phyloP scores from a whole-genome alignment of 2,329 filamentous ascomycete species.

The Atkinsonella hypoxylon region DNA sequence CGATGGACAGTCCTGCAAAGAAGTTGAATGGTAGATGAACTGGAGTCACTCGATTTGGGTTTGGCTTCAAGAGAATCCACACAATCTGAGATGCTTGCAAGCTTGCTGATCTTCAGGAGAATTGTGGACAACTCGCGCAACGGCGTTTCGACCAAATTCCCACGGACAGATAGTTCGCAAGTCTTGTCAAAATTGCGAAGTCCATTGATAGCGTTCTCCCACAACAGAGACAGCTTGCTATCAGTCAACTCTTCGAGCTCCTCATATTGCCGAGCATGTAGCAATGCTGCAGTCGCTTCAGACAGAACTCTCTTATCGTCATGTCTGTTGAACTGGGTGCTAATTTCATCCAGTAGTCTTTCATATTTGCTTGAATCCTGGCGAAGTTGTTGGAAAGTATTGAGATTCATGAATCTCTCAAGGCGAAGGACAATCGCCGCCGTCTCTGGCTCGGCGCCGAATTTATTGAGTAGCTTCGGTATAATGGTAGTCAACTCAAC shows the following conservation, averaged over 20 bases:
- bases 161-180: slow-evolving; percentile 59
- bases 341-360: slow-evolving; percentile 77
- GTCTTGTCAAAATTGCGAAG: slow-evolving; percentile 60
- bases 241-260: slow-evolving; percentile 81
- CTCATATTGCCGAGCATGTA: slow-evolving; percentile 77
- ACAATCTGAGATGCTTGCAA: slow-evolving; percentile 70
- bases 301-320: slow-evolving; percentile 73
- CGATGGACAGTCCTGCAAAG: slow-evolving; percentile 63
- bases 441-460: slow-evolving; percentile 77
- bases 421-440: slow-evolving; percentile 76
- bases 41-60: slow-evolving; percentile 34
- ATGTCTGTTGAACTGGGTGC: slow-evolving; percentile 88
- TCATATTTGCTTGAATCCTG: slow-evolving; percentile 75
- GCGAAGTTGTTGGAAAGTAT: slow-evolving; percentile 77
- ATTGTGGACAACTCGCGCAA: slow-evolving; percentile 63
- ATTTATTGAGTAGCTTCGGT: slow-evolving; percentile 81
- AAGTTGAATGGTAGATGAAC: slow-evolving; percentile 49
- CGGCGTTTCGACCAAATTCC: slow-evolving; percentile 51
- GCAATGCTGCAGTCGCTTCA: slow-evolving; percentile 69
- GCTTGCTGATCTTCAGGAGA: slow-evolving; percentile 66
- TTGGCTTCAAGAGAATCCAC: slow-evolving; percentile 60
- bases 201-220: slow-evolving; percentile 71
- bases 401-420: slow-evolving; percentile 75
- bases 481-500: slow-evolving; percentile 67
- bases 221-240: slow-evolving; percentile 66